Evolutionary conservation across 1,284 basidiomycete genomes (phyloP).

Genomic region (Leccinum holopus): DNA sequence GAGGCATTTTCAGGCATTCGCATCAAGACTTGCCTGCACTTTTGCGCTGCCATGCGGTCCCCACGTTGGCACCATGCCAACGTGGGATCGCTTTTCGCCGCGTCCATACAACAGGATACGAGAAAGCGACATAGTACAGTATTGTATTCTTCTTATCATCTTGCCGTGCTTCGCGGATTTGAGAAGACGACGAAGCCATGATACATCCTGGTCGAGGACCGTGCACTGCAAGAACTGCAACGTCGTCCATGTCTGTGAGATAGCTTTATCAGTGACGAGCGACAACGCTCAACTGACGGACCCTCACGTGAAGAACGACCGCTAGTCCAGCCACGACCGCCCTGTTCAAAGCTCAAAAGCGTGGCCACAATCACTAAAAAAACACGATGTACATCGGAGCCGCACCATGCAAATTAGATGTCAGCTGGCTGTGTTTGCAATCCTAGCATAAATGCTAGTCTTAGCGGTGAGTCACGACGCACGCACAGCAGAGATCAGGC

Average conservation of each 20-base stretch:
- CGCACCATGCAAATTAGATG: slow-evolving; percentile 45
- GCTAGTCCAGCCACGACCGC: slow-evolving; percentile 46
- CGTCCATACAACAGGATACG: no score
- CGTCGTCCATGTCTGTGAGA: slow-evolving; percentile 41
- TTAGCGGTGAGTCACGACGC: slow-evolving; percentile 2
- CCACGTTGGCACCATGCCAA: no score
- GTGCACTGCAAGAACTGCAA: slow-evolving; percentile 24
- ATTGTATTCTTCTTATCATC: no score
- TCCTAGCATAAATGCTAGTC: slow-evolving; percentile 40
- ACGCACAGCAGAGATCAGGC: not conserved
- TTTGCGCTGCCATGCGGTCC: no score
- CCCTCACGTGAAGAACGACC: slow-evolving; percentile 49
- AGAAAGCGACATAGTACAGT: no score
- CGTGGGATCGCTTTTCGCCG: no score
- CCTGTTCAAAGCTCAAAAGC: slow-evolving; percentile 34
- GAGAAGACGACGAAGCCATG: no score
- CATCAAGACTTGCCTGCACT: no score
- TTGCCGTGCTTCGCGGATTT: no score
- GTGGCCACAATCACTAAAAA: not conserved
- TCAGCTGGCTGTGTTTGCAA: slow-evolving; percentile 17
- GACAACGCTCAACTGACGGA: not conserved
- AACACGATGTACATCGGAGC: slow-evolving; percentile 48
- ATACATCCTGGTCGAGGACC: slow-evolving; percentile 13
- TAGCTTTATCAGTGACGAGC: slow-evolving; percentile 7
- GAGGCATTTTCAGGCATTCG: no score